Percentiles rank a stretch among this genome's conserved stretches.
These are phyloP conservation scores for Calonectria pseudoturangicola DNA, from an alignment of 2,329 filamentous ascomycete species.

Conservation along the genomic window DNA sequence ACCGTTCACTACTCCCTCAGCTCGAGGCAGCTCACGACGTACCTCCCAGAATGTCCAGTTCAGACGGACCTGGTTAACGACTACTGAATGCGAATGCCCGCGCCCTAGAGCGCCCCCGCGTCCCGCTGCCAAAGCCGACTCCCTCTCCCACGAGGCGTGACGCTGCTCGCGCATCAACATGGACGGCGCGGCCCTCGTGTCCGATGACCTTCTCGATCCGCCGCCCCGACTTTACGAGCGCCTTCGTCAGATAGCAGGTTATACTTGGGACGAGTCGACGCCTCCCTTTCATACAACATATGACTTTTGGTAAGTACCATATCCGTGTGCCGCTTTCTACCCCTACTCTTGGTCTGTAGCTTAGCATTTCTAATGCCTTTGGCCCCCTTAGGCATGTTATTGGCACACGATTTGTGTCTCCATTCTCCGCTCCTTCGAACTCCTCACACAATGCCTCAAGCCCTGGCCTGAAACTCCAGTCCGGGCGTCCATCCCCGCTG, in stretches of 20 bases:
- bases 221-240: conserved; percentile 83
- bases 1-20: conserved; percentile 14
- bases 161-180: conserved; percentile 62
- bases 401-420: conserved; percentile 76
- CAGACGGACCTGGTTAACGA: conserved; percentile 52
- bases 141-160: conserved; percentile 49
- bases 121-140: conserved; percentile 47
- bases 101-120: conserved; percentile 44
- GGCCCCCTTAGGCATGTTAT: conserved; percentile 74
- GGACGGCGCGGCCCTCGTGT: conserved; percentile 70
- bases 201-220: conserved; percentile 76
- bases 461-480: conserved; percentile 65
- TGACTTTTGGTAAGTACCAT: conserved; percentile 83
- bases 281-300: conserved; percentile 81
- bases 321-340: neutral
- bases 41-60: conserved; percentile 59
- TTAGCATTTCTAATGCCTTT: conserved; percentile 45
- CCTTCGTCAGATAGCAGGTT: conserved; percentile 82
- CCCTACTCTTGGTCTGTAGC: conserved; percentile 11
- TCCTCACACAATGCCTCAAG: conserved; percentile 66
- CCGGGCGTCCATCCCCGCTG: conserved; percentile 65
- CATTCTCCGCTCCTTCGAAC: conserved; percentile 68
- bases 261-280: conserved; percentile 82
- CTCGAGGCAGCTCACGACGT: conserved; percentile 39
- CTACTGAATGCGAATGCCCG: conserved; percentile 55